Percentiles rank a stretch among this genome's conserved stretches.
These are phyloP conservation scores for Acephala macrosclerotiorum DNA, from an alignment of 2,329 filamentous ascomycete species.

Conservation along the genomic window DNA sequence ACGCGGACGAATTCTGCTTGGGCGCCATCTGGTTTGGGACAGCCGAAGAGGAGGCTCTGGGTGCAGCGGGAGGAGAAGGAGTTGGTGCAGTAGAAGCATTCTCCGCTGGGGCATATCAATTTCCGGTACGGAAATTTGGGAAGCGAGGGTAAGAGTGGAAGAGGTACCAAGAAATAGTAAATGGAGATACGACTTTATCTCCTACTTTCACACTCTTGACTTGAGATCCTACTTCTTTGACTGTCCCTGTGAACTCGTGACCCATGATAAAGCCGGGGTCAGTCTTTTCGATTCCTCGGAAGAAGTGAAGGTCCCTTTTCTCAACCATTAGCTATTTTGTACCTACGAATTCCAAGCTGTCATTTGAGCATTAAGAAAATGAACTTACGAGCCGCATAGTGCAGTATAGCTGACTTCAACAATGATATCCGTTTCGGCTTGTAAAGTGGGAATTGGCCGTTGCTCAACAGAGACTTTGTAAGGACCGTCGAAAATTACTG, in stretches of 20 bases:
- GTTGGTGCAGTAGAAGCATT: conserved; percentile 83
- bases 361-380: no score
- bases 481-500: conserved; percentile 84
- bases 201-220: conserved; percentile 75
- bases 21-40: conserved; percentile 70
- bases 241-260: conserved; percentile 83
- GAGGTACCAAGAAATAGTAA: conserved; percentile 78
- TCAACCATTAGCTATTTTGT: neutral
- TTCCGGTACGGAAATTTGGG: neutral
- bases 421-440: conserved; percentile 75
- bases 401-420: conserved; percentile 83
- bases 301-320: conserved; percentile 1
- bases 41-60: conserved; percentile 75
- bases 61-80: conserved; percentile 80
- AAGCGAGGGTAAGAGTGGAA: neutral
- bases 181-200: conserved; percentile 81
- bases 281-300: conserved; percentile 8
- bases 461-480: conserved; percentile 79
- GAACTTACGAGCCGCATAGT: conserved; percentile 80
- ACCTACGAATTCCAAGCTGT: no score
- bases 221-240: conserved; percentile 69
- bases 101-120: neutral
- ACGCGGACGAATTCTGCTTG: conserved; percentile 85
- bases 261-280: conserved; percentile 43
- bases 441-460: conserved; percentile 76